phyloP scores from a whole-genome alignment of 129 eudicot species.

The Centaurea solstitialis region DNA sequence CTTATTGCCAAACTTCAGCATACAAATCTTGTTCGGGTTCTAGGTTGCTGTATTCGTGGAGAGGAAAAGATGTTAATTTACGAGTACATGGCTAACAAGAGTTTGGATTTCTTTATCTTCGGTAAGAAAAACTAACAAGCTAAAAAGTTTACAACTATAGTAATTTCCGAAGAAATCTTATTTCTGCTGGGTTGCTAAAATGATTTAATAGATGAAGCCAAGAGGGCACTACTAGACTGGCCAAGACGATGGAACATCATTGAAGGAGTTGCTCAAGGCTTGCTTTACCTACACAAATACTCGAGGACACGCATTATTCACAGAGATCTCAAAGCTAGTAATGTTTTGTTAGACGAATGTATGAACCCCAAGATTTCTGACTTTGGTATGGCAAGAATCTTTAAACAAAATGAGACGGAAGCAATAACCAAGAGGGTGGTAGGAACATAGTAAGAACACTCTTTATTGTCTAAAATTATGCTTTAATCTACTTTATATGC shows the following conservation, averaged over 20 bases:
- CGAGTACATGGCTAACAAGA: constrained; percentile 25
- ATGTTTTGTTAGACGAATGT: constrained; percentile 37
- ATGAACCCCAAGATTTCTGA: constrained; percentile 51
- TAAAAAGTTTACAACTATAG: not conserved
- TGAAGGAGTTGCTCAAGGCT: too few relatives aligned
- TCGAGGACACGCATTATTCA: constrained; percentile 49
- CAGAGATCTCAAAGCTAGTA: constrained; percentile 56
- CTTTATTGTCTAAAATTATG: not conserved
- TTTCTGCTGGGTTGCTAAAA: not conserved
- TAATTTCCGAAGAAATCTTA: not conserved
- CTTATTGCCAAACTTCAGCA: too few relatives aligned
- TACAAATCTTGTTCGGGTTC: too few relatives aligned
- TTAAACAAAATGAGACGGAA: constrained; percentile 34
- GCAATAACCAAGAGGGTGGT: constrained; percentile 44
- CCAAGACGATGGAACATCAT: too few relatives aligned
- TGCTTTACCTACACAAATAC: constrained; percentile 2
- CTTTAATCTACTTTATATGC: too few relatives aligned
- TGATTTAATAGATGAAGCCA: not conserved
- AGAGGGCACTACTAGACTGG: too few relatives aligned
- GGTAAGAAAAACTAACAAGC: constrained; percentile 19
- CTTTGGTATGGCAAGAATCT: constrained; percentile 54
- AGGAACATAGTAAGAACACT: constrained; percentile 41
- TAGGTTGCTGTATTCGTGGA: too few relatives aligned
- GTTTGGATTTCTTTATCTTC: constrained; percentile 49
- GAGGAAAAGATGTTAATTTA: constrained; percentile 34